Percentiles rank a stretch among this genome's conserved stretches.
These are phyloP conservation scores for Hypoxylon sp. DNA, from an alignment of 2,329 filamentous ascomycete species.

Conservation along the genomic window DNA sequence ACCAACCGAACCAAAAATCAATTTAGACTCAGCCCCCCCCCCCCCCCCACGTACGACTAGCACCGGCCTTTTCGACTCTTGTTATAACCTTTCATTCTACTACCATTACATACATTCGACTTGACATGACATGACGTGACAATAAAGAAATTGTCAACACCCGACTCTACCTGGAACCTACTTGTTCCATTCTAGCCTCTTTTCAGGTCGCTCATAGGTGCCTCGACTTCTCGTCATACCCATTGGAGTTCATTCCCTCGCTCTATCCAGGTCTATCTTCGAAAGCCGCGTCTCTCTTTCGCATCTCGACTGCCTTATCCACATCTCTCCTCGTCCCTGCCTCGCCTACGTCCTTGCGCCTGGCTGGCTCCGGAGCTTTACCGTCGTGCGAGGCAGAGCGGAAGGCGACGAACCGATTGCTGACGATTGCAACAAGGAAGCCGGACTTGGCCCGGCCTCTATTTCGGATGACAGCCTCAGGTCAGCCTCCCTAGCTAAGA, in stretches of 20 bases:
- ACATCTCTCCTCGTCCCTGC: conserved; percentile 35
- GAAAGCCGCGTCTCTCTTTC: conserved; percentile 30
- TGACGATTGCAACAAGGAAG: conserved; percentile 14
- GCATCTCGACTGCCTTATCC: conserved; percentile 16
- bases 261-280: conserved; percentile 13
- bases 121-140: conserved; percentile 17
- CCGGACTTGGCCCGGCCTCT: conserved; percentile 14
- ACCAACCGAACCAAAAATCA: conserved; percentile 40
- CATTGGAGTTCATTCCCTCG: conserved; percentile 18
- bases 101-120: conserved; percentile 20
- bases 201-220: conserved; percentile 3
- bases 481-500: conserved; percentile 23
- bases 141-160: conserved; percentile 15
- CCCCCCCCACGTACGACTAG: conserved; percentile 38
- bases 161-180: conserved; percentile 19
- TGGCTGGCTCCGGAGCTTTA: conserved; percentile 41
- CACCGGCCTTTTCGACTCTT: conserved; percentile 33
- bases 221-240: neutral
- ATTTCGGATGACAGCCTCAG: conserved; percentile 35
- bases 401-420: conserved; percentile 23
- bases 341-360: conserved; percentile 41
- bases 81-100: conserved; percentile 21
- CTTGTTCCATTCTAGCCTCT: conserved; percentile 4
- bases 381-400: conserved; percentile 41
- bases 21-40: conserved; percentile 44